Evolutionary conservation across 306 rosid genomes (phyloP).

Genomic region (Benincasa hispida): DNA sequence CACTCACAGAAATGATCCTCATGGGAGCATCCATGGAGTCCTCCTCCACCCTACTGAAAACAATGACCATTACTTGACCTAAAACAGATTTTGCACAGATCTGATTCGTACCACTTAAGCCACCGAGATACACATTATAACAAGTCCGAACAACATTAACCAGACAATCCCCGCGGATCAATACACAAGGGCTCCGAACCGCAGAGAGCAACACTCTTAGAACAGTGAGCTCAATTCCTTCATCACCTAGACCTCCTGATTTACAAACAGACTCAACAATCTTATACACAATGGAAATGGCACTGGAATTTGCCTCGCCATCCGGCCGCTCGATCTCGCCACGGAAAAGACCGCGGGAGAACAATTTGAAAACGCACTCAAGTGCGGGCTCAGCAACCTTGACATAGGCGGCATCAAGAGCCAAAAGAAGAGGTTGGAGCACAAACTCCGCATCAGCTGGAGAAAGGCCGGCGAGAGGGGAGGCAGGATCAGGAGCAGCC

Average conservation of each 20-base stretch:
- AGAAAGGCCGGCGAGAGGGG: slow-evolving; percentile 54
- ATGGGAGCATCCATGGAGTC: slow-evolving; percentile 46
- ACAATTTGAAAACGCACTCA: slow-evolving; percentile 77
- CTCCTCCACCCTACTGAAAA: slow-evolving; percentile 67
- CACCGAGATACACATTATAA: slow-evolving; percentile 93
- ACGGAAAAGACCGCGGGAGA: slow-evolving; percentile 62
- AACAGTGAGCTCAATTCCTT: slow-evolving; percentile 66
- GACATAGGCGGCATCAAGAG: slow-evolving; percentile 61
- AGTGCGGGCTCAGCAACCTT: slow-evolving; percentile 97
- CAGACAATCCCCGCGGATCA: slow-evolving; percentile 77
- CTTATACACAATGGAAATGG: slow-evolving; percentile 25
- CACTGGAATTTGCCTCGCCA: slow-evolving; percentile 7
- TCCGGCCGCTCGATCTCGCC: slow-evolving; percentile 64
- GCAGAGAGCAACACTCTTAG: slow-evolving; percentile 73
- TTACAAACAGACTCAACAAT: slow-evolving; percentile 67
- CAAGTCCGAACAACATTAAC: slow-evolving; percentile 78
- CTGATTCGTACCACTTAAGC: slow-evolving; percentile 90
- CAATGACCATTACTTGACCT: slow-evolving; percentile 81
- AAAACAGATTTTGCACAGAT: slow-evolving; percentile 98
- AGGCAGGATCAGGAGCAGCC: slow-evolving; percentile 24
- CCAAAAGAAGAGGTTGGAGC: slow-evolving; percentile 67
- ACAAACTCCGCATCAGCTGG: slow-evolving; percentile 53
- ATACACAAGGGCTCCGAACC: slow-evolving; percentile 58
- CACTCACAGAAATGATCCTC: slow-evolving; percentile 49
- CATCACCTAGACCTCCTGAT: slow-evolving; percentile 76